Evolutionary conservation across 1,139 yeast species (phyloP), one percentile per base, ranked within the genome.

Genomic region (Suhomyces anneliseae): DNA sequence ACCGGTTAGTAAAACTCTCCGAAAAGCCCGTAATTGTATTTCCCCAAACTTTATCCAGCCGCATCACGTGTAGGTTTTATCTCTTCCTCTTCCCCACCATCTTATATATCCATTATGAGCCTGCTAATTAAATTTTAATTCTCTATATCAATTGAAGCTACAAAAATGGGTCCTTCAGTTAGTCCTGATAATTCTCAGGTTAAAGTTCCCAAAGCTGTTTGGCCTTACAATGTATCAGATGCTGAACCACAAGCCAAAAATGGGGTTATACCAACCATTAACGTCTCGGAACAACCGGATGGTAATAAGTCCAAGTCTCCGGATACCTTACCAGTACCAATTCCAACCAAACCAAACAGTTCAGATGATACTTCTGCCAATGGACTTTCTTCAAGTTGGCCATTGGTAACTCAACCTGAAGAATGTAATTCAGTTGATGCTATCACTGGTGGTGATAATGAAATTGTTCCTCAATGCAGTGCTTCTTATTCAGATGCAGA

Each of bases 311-410:
- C 32, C 4, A 11, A 29, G 9, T 29, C 32, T 6, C n/a, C 32
- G 5, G 7, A 29, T 29, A 29, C 34, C 24, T 19, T 14, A 35
- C 19, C 36, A 10, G 27, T 41, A 7, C 26, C 46, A n/a, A 34
- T 43, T 2, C 54, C 60, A 2, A 35, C 46, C 9, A 40, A 49
- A 4, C 42, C 50, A 14, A 38, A 38, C 10, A 38, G 50, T 11
- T 44, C 53, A 3, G 45, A 44, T 7, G 52, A 48, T 9, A 47
- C 52, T 8, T 43, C 40, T 15, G 38, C 45, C 6, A 49, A 50
- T 37, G 39, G 44, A 6, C 37, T 52, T 4, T 48, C 53, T 14
- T 45, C 52, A n/a, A 47, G 50, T 29, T 47, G 50, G 50, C 46
- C 46, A n/a, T 9, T 29, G 32, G 9, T 29, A 29, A 9, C 32